Conservation (phyloP, 2,329 filamentous ascomycete species). For the Purpureocillium lavendulum region DNA sequence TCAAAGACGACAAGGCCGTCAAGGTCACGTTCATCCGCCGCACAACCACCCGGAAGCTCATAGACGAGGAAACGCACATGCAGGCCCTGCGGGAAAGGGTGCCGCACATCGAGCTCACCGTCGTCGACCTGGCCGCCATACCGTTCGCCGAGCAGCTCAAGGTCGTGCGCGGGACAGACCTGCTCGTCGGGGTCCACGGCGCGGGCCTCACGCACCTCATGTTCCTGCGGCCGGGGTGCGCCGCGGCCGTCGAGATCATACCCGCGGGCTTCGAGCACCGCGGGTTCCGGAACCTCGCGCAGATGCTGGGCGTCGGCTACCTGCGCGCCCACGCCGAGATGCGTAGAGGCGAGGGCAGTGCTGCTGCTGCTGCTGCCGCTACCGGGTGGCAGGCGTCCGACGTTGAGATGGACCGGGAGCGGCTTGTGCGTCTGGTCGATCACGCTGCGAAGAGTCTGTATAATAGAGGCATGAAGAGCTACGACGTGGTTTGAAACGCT, state of each 20-base stretch:
- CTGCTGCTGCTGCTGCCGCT: too few relatives aligned
- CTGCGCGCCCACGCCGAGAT: conserved; percentile 24
- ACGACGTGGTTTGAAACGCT: background rate
- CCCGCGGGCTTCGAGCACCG: conserved; percentile 15
- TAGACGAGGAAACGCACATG: conserved; percentile 17
- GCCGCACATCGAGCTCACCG: conserved; percentile 18
- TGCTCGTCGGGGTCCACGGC: conserved; percentile 35
- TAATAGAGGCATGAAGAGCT: background rate
- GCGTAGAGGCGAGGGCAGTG: background rate
- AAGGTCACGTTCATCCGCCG: conserved; percentile 28
- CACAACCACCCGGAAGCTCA: conserved; percentile 19
- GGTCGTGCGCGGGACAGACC: conserved; percentile 25
- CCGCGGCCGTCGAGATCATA: conserved; percentile 32
- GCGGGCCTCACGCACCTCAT: conserved; percentile 32
- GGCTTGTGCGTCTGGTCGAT: background rate
- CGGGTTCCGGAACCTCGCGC: conserved; percentile 31
- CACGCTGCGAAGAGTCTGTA: background rate
- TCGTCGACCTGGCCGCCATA: conserved; percentile 29
- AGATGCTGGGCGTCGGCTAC: conserved; percentile 26
- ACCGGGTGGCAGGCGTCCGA: conserved; percentile 2
- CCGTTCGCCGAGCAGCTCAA: conserved; percentile 26
- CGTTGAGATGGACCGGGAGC: background rate
- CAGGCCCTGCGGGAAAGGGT: conserved; percentile 13
- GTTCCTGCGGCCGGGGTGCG: conserved; percentile 26
- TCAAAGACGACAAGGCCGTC: conserved; percentile 5